Evolutionary conservation across 2,329 filamentous ascomycete genomes (phyloP).

Genomic region (Conoideocrella luteorostrata): DNA sequence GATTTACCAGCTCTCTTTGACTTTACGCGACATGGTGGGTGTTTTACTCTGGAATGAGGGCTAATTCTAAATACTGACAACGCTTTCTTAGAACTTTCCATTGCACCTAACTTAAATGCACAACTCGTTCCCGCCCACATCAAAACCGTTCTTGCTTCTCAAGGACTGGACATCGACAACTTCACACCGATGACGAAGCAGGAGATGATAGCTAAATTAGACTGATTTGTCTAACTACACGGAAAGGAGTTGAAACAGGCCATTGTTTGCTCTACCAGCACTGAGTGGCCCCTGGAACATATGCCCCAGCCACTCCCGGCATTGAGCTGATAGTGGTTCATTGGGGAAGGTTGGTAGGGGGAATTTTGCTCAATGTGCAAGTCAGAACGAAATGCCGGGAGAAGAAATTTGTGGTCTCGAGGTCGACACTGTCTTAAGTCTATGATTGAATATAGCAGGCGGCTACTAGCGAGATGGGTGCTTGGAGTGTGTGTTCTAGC

Average conservation of each 20-base stretch:
- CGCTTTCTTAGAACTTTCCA: constrained; percentile 73
- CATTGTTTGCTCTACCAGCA: constrained; percentile 24
- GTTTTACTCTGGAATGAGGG: not conserved
- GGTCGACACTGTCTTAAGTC: constrained; percentile 15
- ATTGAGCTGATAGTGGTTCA: constrained; percentile 22
- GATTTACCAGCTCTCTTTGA: constrained; percentile 87
- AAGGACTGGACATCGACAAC: constrained; percentile 87
- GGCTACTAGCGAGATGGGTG: constrained; percentile 17
- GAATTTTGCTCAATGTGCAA: constrained; percentile 22
- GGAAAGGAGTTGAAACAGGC: constrained; percentile 24
- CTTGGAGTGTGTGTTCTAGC: constrained; percentile 17
- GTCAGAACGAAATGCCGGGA: constrained; percentile 21
- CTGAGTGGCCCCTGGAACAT: constrained; percentile 23
- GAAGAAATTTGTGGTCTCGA: constrained; percentile 22
- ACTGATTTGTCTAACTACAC: constrained; percentile 54
- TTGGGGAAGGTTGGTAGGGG: constrained; percentile 8
- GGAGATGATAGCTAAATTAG: constrained; percentile 95
- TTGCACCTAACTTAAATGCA: constrained; percentile 78
- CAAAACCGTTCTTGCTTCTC: constrained; percentile 63
- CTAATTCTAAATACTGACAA: too few relatives aligned
- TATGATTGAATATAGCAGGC: constrained; percentile 8
- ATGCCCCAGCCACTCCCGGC: constrained; percentile 22
- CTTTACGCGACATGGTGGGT: constrained; percentile 86
- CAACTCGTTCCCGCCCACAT: constrained; percentile 83
- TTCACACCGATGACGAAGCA: constrained; percentile 86